These are phyloP conservation scores for Leptographium flavum DNA, from an alignment of 2,329 filamentous ascomycete species.

Conservation along the genomic window DNA sequence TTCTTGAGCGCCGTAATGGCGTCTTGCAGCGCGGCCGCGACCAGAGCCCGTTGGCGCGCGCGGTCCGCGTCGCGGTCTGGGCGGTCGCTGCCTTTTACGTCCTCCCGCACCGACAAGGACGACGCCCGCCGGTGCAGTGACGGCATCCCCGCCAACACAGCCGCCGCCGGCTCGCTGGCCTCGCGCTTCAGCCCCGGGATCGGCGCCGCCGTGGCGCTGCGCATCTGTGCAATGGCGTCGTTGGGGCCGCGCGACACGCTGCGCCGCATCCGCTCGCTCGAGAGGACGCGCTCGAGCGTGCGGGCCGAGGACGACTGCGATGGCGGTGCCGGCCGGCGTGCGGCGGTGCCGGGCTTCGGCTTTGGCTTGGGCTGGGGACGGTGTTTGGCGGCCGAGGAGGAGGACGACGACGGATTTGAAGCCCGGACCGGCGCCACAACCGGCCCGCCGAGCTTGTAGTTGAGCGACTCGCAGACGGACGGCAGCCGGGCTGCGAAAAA, in stretches of 20 bases:
- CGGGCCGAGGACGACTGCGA: slow-evolving; percentile 21
- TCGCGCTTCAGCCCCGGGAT: slow-evolving; percentile 54
- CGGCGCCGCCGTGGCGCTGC: slow-evolving; percentile 51
- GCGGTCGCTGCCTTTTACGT: slow-evolving; percentile 20
- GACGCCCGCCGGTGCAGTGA: background rate
- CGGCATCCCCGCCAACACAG: slow-evolving; percentile 12
- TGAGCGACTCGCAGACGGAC: slow-evolving; percentile 53
- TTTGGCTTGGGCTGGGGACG: slow-evolving; percentile 22
- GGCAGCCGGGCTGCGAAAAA: slow-evolving; percentile 71
- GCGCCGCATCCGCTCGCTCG: slow-evolving; percentile 40
- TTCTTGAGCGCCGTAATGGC: slow-evolving; percentile 62
- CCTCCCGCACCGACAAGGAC: slow-evolving; percentile 1
- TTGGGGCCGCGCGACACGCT: slow-evolving; percentile 43
- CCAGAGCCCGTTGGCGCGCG: slow-evolving; percentile 48
- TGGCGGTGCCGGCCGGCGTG: slow-evolving; percentile 25
- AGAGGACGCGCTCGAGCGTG: slow-evolving; percentile 48
- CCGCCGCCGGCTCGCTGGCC: slow-evolving; percentile 36
- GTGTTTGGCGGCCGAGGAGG: slow-evolving; percentile 20
- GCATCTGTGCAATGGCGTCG: slow-evolving; percentile 47
- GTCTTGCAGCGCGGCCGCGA: slow-evolving; percentile 57
- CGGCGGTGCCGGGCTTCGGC: slow-evolving; percentile 32
- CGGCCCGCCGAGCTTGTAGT: slow-evolving; percentile 63
- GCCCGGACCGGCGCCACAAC: slow-evolving; percentile 40
- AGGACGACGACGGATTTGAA: slow-evolving; percentile 20
- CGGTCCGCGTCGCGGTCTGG: slow-evolving; percentile 43